Base-by-base conservation (phyloP, 1,284 basidiomycete species). In the Microbotryum saponariae region DNA sequence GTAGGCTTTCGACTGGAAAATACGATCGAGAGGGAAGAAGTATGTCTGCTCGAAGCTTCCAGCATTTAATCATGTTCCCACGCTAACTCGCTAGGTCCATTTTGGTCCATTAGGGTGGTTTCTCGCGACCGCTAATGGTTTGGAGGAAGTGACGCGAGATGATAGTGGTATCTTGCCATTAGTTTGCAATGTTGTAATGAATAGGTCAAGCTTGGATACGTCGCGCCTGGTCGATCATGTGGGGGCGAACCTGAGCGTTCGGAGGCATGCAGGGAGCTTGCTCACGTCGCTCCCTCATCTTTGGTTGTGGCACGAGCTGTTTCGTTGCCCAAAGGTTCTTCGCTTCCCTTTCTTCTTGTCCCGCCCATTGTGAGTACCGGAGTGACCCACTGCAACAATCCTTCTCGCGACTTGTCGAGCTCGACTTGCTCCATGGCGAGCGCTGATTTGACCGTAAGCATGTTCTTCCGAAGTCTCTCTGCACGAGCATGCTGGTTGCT, bases 11-110 rank as follows among this genome's bases (percentile, higher is more conserved):
- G 1, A 23, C 46, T 69, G 18, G 63, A 63, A 37, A 7, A 47
- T 33, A 56, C 37, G 50, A 62, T 65, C 33, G 62, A 64, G 49
- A 52, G 67, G 47, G 61, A 67, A 16, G 67, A 69, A 44, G 51
- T 31, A 53, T 31, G n/a, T 31, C 31, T 31, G 31, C 31, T 6
- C 10, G 31, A 31, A 31, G 7, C 31, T 33, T 25, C 51, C 10
- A 25, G n/a, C 10, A 10, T 27, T 25, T 18, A 6, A 5, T 18
- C 18, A 8, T n/a, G 18, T 53, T 29, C 31, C 27, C 16, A 23
- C 23, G 48, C 21, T 23, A 23, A 29, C 48, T 23, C 10, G 33
- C 51, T 33, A 53, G 20, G 25, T n/a, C 37, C 33, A 9, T 47
- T 10, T 42, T 23, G 14, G 20, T 20, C 8, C 29, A 31, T 31